Base-by-base conservation (phyloP, 371 early-diverging fungal species). In the Scutellospora calospora region DNA sequence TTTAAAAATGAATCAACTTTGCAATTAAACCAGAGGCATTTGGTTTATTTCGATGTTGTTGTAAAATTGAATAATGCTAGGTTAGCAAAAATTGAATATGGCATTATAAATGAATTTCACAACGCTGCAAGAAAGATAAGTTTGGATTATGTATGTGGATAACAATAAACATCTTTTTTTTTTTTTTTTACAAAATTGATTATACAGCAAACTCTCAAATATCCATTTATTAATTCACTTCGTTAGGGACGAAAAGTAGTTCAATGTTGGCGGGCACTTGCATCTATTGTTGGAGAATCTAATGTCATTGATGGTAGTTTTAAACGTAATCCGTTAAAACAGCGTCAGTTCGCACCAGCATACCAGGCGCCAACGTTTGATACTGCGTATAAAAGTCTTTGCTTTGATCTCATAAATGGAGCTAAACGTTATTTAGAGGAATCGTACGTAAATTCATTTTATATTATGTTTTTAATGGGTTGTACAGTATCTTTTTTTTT, bases 261-360 rank as follows among this genome's bases (percentile, higher is more conserved):
- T 51, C 87, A 89, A 35, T 88, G 87, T 65, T 93, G 91, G 91
- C 79, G 81, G 27, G 81, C 91, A 55, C 80, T 93, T 29, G 82
- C 84, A n/a, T 81, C 82, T 3, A 86, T 89, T 27, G 73, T 89
- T 66, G 85, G 84, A 22, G 90, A 89, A 60, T 81, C 80, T 29
- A 83, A 86, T 63, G 77, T 82, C 27, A 79, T 84, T 38, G 83
- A 82, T 51, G 87, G 87, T 41, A 76, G 72, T 6, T 85, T 87
- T 81, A 81, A 83, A 57, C 79, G 83, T 41, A 81, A 81, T 68
- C 82, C 84, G 1, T 73, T 88, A 62, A 84, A 83, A 57, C 84
- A 87, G 78, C 83, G 87, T 18, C 85, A 85, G 29, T 90, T 84
- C 71, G 83, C 85, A 41, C 79, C 82, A 16, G 81, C 84, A 0